Base-by-base conservation (phyloP, 2,329 filamentous ascomycete genomes). In the Simplicillium aogashimaense region DNA sequence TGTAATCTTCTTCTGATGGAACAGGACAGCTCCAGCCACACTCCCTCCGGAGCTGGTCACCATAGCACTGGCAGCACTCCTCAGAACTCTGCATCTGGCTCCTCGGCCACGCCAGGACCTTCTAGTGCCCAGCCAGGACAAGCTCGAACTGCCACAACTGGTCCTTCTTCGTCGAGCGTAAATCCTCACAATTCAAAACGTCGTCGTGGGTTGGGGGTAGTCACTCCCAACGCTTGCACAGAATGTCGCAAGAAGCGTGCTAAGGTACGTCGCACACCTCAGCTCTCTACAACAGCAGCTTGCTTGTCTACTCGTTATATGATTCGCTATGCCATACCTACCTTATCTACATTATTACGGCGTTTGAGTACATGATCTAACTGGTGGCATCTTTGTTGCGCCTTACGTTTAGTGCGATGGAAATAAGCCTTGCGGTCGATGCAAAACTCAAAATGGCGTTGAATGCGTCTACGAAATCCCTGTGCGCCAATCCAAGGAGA, bases 401-500 rank as follows among this genome's bases (percentile, higher is more conserved):
- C 31, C 40, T 14, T 42, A 39, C 15, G 35, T 35, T 37, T 25
- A 78, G 74, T 81, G 77, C 50, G 76, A 81, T 50, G 77, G 77
- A 7, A 61, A 70, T 37, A 65, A 52, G 25, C 76, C 74, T 3
- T 78, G 74, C 47, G 63, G 65, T 29, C 64, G 77, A 44, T 81
- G 77, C 57, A 67, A 61, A 43, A 47, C 59, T 1, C 75, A 79
- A 45, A 70, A 69, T 40, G 69, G 72, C 28, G 57, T 68, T 31
- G 68, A 77, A 17, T 81, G 77, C 45, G 52, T 77, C 17, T 81
- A 81, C 59, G 75, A 81, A 47, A 53, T 78, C 7, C 77, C 76
- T 0, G 69, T 81, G 5, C 74, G 77, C 35, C 76, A 79, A 47
- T 79, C 76, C 10, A 81, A 81, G 45, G 76, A 80, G 44, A 69